A percentile compares a stretch with the other conserved stretches of the same genome.
phyloP scores from a whole-genome alignment of 225 moss, liverwort and hornwort species.

The Bryoerythrophyllum caledonicum region DNA sequence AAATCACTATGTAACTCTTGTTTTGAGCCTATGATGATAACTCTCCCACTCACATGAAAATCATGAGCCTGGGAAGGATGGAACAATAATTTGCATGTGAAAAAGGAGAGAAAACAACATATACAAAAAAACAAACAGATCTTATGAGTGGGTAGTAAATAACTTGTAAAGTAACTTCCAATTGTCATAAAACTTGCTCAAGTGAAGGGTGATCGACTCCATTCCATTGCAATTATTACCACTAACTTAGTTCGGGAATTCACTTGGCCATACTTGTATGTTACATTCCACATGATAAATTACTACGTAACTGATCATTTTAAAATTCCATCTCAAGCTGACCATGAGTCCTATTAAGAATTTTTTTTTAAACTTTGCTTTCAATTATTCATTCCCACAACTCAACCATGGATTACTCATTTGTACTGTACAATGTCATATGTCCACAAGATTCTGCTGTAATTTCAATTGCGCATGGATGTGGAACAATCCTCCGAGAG shows the following conservation, averaged over 20 bases:
- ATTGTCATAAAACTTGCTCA: neutral
- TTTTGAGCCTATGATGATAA: neutral
- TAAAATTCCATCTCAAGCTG: neutral
- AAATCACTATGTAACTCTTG: no score
- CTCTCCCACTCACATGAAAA: neutral
- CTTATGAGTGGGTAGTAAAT: neutral
- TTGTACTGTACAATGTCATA: no score
- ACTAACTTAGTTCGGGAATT: neutral
- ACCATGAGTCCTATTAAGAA: neutral
- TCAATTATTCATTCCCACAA: neutral
- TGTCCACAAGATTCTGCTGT: neutral
- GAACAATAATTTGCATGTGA: no score
- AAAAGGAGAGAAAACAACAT: neutral
- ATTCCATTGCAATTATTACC: neutral
- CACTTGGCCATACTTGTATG: neutral
- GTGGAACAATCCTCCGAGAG: no score
- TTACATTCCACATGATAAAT: neutral
- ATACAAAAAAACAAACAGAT: neutral
- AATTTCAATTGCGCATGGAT: neutral
- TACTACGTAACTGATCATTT: constrained; percentile 2
- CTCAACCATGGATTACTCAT: no score
- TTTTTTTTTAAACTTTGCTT: neutral
- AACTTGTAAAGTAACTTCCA: constrained; percentile 15
- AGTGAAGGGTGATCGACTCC: neutral
- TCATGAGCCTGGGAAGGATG: neutral